Percentiles rank a stretch among this genome's conserved stretches.
phyloP scores from a whole-genome alignment of 163 green algal species.

The Chlamydomonas reinhardtii region DNA sequence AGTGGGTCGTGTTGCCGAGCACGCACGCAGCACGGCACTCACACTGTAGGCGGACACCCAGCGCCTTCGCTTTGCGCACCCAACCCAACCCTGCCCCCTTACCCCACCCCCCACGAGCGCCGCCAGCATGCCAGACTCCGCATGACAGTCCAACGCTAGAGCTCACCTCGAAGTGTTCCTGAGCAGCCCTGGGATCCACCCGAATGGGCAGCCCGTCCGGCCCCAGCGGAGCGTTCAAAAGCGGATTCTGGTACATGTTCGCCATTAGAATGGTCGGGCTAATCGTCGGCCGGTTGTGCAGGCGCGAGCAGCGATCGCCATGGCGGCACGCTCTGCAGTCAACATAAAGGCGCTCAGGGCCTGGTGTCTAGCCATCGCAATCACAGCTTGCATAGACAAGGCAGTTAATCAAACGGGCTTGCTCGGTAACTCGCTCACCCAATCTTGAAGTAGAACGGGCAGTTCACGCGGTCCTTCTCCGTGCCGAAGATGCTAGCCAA shows the following conservation, averaged over 20 bases:
- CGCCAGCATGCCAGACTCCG: too few species aligned
- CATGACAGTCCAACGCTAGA: too few species aligned
- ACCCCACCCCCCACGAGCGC: too few species aligned
- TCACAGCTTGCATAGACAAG: too few species aligned
- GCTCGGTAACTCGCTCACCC: constrained; percentile 69
- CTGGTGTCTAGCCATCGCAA: too few species aligned
- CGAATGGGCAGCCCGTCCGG: constrained; percentile 88
- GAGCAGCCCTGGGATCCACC: constrained; percentile 75
- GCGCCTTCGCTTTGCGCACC: too few species aligned
- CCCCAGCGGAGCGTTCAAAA: constrained; percentile 86
- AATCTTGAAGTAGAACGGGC: constrained; percentile 99
- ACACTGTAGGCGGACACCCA: too few species aligned
- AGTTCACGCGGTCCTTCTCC: constrained; percentile 95
- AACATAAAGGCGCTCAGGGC: not conserved
- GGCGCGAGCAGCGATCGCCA: constrained; percentile 97
- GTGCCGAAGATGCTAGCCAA: constrained; percentile 98
- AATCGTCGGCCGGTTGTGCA: constrained; percentile 98
- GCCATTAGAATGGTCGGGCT: constrained; percentile 93
- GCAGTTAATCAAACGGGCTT: not conserved
- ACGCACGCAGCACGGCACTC: too few species aligned
- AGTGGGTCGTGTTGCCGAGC: not conserved
- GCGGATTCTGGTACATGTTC: constrained; percentile 98
- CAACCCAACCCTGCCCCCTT: too few species aligned
- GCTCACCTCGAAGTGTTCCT: constrained; percentile 92
- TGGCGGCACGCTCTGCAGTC: constrained; percentile 87